phyloP scores from a whole-genome alignment of 441 rosid genomes.

The Gossypium schwendimanii region DNA sequence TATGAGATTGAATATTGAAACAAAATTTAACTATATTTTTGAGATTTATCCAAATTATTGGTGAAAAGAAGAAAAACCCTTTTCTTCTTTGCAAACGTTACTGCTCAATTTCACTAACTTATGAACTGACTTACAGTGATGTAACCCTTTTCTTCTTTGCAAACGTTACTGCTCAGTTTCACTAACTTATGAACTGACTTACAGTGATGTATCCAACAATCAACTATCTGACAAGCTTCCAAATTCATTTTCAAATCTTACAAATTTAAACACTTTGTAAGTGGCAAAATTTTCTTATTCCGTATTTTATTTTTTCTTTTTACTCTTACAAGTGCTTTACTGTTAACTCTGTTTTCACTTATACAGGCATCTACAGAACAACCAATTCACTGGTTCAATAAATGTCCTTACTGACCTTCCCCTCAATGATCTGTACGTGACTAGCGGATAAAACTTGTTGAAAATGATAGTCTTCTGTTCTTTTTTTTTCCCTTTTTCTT shows the following conservation, averaged over 20 bases:
- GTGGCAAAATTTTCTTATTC: conserved; percentile 11
- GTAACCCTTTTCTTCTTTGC: background rate
- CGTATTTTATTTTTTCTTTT: background rate
- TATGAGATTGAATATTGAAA: too few species aligned
- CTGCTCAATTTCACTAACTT: too few species aligned
- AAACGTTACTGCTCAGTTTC: background rate
- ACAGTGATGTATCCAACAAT: conserved; percentile 82
- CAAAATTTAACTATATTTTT: too few species aligned
- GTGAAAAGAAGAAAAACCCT: background rate
- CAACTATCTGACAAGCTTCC: conserved; percentile 65
- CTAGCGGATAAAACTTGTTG: background rate
- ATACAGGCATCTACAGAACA: conserved; percentile 66
- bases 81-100: too few species aligned
- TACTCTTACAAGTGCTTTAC: conserved; percentile 5
- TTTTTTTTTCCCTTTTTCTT: background rate
- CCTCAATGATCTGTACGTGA: conserved; percentile 65
- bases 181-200: conserved; percentile 20
- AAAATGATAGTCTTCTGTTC: background rate
- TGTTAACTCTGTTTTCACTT: conserved; percentile 6
- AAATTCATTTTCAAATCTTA: conserved; percentile 49
- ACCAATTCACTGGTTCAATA: conserved; percentile 65
- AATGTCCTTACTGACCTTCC: conserved; percentile 66
- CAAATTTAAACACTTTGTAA: conserved; percentile 60
- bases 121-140: too few species aligned
- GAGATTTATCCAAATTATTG: background rate